Conservation (phyloP, 2,329 filamentous ascomycete genomes). For the Pseudogymnoascus sp. region DNA sequence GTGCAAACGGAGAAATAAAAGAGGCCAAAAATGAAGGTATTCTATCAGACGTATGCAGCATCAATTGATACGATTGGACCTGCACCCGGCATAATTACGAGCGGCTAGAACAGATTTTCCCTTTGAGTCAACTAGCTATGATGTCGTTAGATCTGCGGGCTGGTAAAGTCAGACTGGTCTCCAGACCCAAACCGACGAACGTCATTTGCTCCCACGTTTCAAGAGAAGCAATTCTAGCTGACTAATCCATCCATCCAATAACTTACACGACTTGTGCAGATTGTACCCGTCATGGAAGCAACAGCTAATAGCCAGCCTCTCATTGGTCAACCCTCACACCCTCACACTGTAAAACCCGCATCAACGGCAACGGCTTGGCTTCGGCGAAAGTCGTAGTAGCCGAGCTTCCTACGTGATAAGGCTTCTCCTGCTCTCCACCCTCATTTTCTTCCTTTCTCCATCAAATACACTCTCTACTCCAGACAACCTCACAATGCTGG, state of each 20-base stretch:
- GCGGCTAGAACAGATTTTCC: not conserved
- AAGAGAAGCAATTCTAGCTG: not conserved
- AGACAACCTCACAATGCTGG: constrained; percentile 49
- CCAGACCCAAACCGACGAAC: not conserved
- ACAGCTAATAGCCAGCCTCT: not conserved
- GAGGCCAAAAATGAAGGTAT: not conserved
- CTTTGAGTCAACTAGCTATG: not conserved
- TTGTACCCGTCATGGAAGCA: constrained; percentile 6
- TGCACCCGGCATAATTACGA: not conserved
- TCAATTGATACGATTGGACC: not conserved
- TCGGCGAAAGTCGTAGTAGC: constrained; percentile 9
- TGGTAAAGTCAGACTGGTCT: constrained; percentile 3
- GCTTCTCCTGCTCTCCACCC: constrained; percentile 5
- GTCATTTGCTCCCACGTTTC: constrained; percentile 8
- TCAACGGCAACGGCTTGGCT: constrained; percentile 8
- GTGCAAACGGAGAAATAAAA: not conserved
- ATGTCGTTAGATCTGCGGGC: constrained; percentile 5
- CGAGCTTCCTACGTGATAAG: constrained; percentile 10
- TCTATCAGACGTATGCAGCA: not conserved
- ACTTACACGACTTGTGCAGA: not conserved
- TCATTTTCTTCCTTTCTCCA: constrained; percentile 11
- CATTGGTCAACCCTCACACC: not conserved
- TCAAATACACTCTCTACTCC: constrained; percentile 14
- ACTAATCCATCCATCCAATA: constrained; percentile 1
- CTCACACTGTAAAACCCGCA: constrained; percentile 5